Evolutionary conservation across 2,329 filamentous ascomycete species (phyloP).

Genomic region (Neopestalotiopsis clavispora): DNA sequence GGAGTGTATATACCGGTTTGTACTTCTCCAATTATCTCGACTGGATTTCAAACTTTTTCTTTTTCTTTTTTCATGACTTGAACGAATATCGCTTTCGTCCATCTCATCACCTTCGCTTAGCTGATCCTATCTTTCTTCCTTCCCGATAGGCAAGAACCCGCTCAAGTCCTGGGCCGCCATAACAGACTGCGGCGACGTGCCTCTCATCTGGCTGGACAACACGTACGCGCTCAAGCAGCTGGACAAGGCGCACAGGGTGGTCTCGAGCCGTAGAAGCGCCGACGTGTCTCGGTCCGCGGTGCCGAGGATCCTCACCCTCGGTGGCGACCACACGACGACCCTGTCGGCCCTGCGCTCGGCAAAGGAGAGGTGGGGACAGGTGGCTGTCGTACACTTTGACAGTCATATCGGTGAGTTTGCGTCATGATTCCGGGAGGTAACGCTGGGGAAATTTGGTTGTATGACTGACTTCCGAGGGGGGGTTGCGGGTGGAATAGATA

Average conservation of each 20-base stretch:
- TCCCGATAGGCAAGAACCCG: conserved; percentile 56
- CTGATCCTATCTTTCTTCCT: neutral
- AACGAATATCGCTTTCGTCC: too few species aligned
- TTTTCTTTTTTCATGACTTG: too few species aligned
- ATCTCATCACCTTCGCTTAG: too few species aligned
- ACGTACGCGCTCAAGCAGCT: conserved; percentile 75
- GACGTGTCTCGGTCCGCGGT: conserved; percentile 47
- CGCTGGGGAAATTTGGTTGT: neutral
- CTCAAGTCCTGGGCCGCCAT: conserved; percentile 75
- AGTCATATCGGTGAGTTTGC: conserved; percentile 59
- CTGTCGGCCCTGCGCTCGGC: conserved; percentile 66
- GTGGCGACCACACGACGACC: conserved; percentile 69
- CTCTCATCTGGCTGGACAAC: conserved; percentile 79
- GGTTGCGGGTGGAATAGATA: conserved; percentile 49
- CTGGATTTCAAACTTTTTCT: too few species aligned
- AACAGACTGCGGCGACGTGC: conserved; percentile 81
- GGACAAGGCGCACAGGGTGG: conserved; percentile 64
- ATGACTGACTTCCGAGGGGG: neutral
- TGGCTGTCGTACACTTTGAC: conserved; percentile 70
- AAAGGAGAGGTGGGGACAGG: conserved; percentile 59
- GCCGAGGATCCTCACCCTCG: conserved; percentile 63
- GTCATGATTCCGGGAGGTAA: neutral
- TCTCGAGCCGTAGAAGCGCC: conserved; percentile 40
- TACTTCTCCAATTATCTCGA: neutral
- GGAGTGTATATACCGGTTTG: conserved; percentile 54